phyloP scores from a whole-genome alignment of 2,329 filamentous ascomycete species.

The Alternaria incomplexa region DNA sequence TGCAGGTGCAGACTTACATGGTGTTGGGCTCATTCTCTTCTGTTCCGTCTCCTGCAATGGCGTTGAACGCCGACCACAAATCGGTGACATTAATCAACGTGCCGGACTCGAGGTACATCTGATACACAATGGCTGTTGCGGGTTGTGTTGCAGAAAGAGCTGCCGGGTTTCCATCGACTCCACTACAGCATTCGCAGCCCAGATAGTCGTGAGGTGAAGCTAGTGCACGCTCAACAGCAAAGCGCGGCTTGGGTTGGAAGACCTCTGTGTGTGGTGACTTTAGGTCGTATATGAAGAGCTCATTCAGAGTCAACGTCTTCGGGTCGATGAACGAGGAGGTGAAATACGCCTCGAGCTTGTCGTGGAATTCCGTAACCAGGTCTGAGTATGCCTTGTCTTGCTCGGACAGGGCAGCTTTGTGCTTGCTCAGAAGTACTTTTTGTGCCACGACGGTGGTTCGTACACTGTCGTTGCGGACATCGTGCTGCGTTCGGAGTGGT shows the following conservation, averaged over 20 bases:
- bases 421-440: constrained; percentile 78
- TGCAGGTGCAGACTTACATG: constrained; percentile 42
- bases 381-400: constrained; percentile 74
- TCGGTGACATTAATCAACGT: constrained; percentile 79
- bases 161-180: constrained; percentile 45
- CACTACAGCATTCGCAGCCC: constrained; percentile 70
- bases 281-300: constrained; percentile 78
- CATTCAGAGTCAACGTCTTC: constrained; percentile 65
- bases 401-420: constrained; percentile 72
- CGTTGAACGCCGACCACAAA: constrained; percentile 77
- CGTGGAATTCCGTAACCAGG: constrained; percentile 64
- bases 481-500: constrained; percentile 75
- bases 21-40: constrained; percentile 57
- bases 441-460: constrained; percentile 82
- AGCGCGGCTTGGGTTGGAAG: constrained; percentile 75
- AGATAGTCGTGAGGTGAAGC: constrained; percentile 78
- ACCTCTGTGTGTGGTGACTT: constrained; percentile 73
- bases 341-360: constrained; percentile 59
- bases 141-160: constrained; percentile 68
- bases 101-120: constrained; percentile 79
- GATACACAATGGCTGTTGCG: constrained; percentile 75
- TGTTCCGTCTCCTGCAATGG: constrained; percentile 61
- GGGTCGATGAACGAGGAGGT: constrained; percentile 55
- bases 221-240: constrained; percentile 73
- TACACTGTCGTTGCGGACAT: constrained; percentile 70